Base-by-base conservation (phyloP, 352 stramenopile species). In the Vaucheria bursata region DNA sequence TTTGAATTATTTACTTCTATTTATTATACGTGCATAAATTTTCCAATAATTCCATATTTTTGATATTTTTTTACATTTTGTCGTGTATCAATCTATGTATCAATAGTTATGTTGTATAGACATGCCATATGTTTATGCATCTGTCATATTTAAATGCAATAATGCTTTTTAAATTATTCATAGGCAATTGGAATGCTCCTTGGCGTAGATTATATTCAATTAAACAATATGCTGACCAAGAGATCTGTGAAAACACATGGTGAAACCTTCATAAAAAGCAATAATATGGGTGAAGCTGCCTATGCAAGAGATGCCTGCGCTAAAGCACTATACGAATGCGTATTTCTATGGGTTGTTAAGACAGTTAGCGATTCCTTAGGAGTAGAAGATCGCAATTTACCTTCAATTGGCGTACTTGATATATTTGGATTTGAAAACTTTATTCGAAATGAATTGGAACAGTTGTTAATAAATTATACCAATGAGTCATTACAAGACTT, bases 241-340 rank as follows among this genome's bases (percentile, higher is more conserved):
- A 88, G 89, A 35, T 87, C 89, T 72, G 92, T 93, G 45, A 88
- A 87, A 36, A 91, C 89, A 40, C 87, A 86, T 18, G 84, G 83
- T 33, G 87, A 91, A 79, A 79, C 87, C 39, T 93, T 92, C 79
- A 90, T 87, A 33, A 93, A 93, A 79, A 86, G 87, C 66, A 85
- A 88, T 0, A 85, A 85, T 0, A 86, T 87, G 0, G 91, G 90
- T 77, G 90, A 92, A 78, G 91, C 88, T 71, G 87, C 85, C 25
- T 91, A 94, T 77, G 88, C 91, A 31, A 87, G 89, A 74, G 93
- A 97, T 52, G 91, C 92, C n/a, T 93, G 97, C 36, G 92, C 89
- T 50, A 97, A 97, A 86, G 92, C 90, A 38, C 89, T 97, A 36
- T 97, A 97, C 87, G 88, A 95, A 75, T 89, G 53, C 4, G 53